Evolutionary conservation across 140 eudicot genomes (phyloP).

Genomic region (Oenanthe javanica): DNA sequence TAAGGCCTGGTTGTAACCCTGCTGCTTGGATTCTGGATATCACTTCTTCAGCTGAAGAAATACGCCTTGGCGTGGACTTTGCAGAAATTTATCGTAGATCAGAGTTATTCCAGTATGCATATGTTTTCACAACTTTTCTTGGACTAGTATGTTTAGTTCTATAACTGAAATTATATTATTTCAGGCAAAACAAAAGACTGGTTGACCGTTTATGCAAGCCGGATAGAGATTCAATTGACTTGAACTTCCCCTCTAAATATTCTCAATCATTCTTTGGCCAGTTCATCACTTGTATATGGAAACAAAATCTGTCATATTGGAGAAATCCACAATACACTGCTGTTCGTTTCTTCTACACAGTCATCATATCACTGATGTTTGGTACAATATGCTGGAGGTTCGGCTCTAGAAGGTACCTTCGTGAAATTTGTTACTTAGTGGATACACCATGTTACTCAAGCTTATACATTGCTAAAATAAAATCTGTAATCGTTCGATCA

Average conservation of each 20-base stretch:
- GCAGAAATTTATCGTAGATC: conserved; percentile 60
- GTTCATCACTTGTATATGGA: conserved; percentile 80
- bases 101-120: conserved; percentile 48
- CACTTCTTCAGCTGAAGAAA: conserved; percentile 65
- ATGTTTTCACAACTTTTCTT: not conserved
- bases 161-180: not conserved
- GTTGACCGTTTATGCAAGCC: conserved; percentile 67
- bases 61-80: conserved; percentile 65
- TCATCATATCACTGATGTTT: conserved; percentile 82
- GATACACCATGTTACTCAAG: not conserved
- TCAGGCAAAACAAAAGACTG: conserved; percentile 64
- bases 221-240: conserved; percentile 36
- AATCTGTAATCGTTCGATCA: too few species aligned
- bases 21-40: conserved; percentile 91
- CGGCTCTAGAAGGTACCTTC: conserved; percentile 70
- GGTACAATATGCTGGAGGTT: conserved; percentile 96
- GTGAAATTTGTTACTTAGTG: not conserved
- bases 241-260: conserved; percentile 68
- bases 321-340: conserved; percentile 95
- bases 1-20: conserved; percentile 63
- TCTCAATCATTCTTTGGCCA: conserved; percentile 58
- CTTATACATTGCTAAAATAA: not conserved
- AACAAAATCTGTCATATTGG: conserved; percentile 85
- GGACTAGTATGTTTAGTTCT: not conserved
- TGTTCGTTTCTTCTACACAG: conserved; percentile 86